Evolutionary conservation across 2,329 filamentous ascomycete species (phyloP), one percentile per base, ranked within the genome.

Genomic region (Pseudogymnoascus sp.): DNA sequence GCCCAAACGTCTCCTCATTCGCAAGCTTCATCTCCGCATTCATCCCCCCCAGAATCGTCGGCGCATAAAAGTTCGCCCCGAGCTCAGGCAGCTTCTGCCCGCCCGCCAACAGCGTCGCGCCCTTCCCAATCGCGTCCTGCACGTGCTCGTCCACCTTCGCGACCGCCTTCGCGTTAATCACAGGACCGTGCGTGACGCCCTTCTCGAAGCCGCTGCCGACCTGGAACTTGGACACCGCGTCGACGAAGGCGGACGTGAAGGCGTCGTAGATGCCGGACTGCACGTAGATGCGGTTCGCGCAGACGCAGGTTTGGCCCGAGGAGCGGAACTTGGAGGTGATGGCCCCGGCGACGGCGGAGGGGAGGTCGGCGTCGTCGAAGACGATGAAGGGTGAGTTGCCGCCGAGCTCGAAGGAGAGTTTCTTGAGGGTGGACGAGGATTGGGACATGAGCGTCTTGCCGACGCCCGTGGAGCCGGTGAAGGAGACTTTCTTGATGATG

Each of bases 371-470:
- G 71, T 97, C 93, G 71, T 97, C 92, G 72, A 97, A 97, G 35
- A 97, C 91, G 67, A 97, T 97, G 73, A 97, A 96, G 1, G 93
- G 93, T 0, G 93, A 90, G 74, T 97, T 97, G 58, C 93, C 94
- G 62, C 93, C 93, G 1, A 97, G 87, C 74, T 97, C 93, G 74
- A 96, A 89, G 0, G 90, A 94, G 41, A 87, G 73, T 67, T 86
- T 83, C 82, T 97, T 97, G 28, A 91, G 78, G 0, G 92, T 96
- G 41, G 84, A 82, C 0, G 92, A 85, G 9, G 89, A 88, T 76
- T 97, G 92, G 78, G 90, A 89, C 92, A 97, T 96, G 62, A 99
- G 84, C 5, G 88, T 80, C 73, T 87, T 88, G 33, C 86, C 86
- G 38, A 89, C 85, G 49, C 72, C 75, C 0, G 86, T 89, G 22